Evolutionary conservation across 768 basidiomycete genomes (phyloP).

Genomic region (Lactifluus rugatus): DNA sequence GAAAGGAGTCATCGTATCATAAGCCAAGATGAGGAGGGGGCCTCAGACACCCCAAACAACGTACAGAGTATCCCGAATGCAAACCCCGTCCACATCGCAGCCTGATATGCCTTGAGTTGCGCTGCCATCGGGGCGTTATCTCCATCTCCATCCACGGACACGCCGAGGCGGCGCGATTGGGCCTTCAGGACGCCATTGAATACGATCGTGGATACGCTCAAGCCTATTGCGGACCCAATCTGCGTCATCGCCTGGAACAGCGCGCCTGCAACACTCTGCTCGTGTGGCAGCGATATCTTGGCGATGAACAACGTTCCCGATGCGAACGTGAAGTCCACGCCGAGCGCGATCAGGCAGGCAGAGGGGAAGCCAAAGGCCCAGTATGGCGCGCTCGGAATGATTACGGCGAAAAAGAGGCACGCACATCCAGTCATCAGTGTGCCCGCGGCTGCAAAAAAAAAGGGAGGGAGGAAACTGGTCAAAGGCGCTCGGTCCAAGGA

Average conservation of each 20-base stretch:
- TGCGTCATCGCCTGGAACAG: conserved; percentile 74
- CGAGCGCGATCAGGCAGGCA: conserved; percentile 53
- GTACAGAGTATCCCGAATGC: conserved; percentile 53
- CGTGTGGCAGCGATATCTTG: conserved; percentile 51
- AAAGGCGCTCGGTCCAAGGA: background rate
- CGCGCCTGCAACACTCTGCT: conserved; percentile 69
- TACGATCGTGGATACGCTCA: conserved; percentile 64
- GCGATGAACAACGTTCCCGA: conserved; percentile 68
- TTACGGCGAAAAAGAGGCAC: conserved; percentile 58
- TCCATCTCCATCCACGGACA: conserved; percentile 24
- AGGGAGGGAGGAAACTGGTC: background rate
- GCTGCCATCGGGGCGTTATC: conserved; percentile 29
- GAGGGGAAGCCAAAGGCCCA: conserved; percentile 75
- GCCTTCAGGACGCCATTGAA: conserved; percentile 43
- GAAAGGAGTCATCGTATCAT: background rate
- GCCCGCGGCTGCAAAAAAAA: conserved; percentile 34
- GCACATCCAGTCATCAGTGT: conserved; percentile 49
- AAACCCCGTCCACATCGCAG: conserved; percentile 56
- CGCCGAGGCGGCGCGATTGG: conserved; percentile 27
- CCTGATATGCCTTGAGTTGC: conserved; percentile 44
- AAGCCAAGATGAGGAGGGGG: background rate
- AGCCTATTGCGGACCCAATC: conserved; percentile 62
- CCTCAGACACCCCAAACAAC: conserved; percentile 15
- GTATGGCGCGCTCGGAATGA: conserved; percentile 45
- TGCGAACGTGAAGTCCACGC: conserved; percentile 70